Conservation (phyloP, 495 filamentous ascomycete genomes). For the Parachaetomium inaequale region DNA sequence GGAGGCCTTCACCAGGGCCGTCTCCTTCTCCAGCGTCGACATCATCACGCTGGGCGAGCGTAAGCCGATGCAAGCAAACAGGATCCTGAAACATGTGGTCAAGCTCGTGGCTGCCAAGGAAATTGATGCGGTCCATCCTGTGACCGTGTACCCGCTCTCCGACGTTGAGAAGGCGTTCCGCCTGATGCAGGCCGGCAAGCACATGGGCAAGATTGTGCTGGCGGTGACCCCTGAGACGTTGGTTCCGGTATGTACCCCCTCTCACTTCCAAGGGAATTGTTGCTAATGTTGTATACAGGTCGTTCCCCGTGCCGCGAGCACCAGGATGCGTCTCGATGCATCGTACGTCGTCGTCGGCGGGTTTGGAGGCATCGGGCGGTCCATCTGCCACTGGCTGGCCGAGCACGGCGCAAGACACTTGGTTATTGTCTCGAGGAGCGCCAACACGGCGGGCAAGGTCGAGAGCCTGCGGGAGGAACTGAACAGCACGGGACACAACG, state of each 20-base stretch:
- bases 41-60: constrained; percentile 26
- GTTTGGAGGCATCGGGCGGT: constrained; percentile 59
- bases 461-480: constrained; percentile 37
- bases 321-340: constrained; percentile 39
- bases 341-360: constrained; percentile 61
- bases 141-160: constrained; percentile 34
- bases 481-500: constrained; percentile 33
- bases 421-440: constrained; percentile 55
- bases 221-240: constrained; percentile 18
- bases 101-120: constrained; percentile 37
- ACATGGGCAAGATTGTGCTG: constrained; percentile 58
- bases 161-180: constrained; percentile 45
- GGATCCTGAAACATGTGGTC: constrained; percentile 42
- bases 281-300: constrained; percentile 22
- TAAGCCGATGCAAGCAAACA: constrained; percentile 32
- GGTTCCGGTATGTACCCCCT: constrained; percentile 24
- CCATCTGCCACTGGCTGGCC: constrained; percentile 56
- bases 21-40: constrained; percentile 35
- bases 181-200: constrained; percentile 47
- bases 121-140: constrained; percentile 33
- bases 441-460: constrained; percentile 34
- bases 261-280: not conserved
- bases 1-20: constrained; percentile 40
- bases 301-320: constrained; percentile 5
- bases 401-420: constrained; percentile 55